Base-by-base conservation (phyloP, 108 stramenopile genomes). In the Chaetoceros tenuissimus region DNA sequence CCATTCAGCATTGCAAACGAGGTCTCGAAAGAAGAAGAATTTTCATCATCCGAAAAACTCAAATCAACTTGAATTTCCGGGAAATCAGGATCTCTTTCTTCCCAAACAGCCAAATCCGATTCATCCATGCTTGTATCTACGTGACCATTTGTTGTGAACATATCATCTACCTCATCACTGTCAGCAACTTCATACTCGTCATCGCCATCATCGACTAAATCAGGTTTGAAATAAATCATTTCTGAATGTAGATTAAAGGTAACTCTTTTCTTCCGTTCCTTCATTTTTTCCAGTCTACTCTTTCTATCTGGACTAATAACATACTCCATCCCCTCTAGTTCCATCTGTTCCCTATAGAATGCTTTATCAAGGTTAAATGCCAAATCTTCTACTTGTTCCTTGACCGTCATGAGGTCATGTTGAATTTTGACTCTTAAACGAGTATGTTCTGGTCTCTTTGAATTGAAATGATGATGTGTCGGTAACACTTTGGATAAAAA, bases 401-500 rank as follows among this genome's bases (percentile, higher is more conserved):
- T 46, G 40, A 81, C 40, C 30, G 28, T 52, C n/a, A 57, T 45
- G 23, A 81, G 43, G 23, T 73, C 64, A 10, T 28, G 30, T 8
- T 28, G 49, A 56, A 55, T 45, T 22, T 52, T 53, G 29, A 49
- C 43, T 25, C 63, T 65, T 23, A 68, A 45, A 16, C 51, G 8
- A 0, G 28, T 22, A 18, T 55, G 28, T 22, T 28, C 29, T 1
- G 59, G 45, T 20, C 28, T 16, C 3, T 3, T 18, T 17, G 25
- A 46, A 30, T 28, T 8, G 27, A 60, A 81, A 16, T 57, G 61
- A 18, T 74, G 75, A 55, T 81, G 80, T 28, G 31, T 54, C 16
- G 74, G 80, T 19, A 81, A 60, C 3, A 65, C 76, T 30, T 71
- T 62, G 18, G 62, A 62, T 26, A 76, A 53, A 48, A 81, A 81